Percentiles rank a stretch among this genome's conserved stretches.
Evolutionary conservation across 768 basidiomycete genomes (phyloP).

Genomic region (Pulveroboletus sp.): DNA sequence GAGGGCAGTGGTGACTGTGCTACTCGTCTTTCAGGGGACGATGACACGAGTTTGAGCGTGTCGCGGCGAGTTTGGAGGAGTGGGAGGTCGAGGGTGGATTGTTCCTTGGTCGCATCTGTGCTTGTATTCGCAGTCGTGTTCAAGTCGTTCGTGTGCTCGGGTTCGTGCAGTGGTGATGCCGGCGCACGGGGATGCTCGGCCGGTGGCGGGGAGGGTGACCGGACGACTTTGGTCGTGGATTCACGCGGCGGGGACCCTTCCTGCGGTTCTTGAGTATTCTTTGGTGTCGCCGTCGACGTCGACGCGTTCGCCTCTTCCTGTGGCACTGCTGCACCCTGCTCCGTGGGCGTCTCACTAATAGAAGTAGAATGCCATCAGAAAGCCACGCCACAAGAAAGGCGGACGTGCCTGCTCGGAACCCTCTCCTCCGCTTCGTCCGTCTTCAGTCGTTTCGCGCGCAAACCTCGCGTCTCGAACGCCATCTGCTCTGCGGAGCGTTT

Average conservation of each 20-base stretch:
- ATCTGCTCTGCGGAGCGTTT: slow-evolving; percentile 2
- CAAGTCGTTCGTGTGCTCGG: not conserved
- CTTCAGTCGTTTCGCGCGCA: slow-evolving; percentile 10
- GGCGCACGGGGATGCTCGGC: too few relatives aligned
- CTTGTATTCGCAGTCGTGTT: not conserved
- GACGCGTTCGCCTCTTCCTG: not conserved
- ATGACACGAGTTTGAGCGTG: not conserved
- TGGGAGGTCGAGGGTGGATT: not conserved
- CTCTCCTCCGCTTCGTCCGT: not conserved
- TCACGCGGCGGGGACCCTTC: not conserved
- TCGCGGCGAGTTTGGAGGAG: not conserved
- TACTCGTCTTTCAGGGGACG: not conserved
- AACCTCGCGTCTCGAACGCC: not conserved
- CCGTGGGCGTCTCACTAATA: slow-evolving; percentile 6
- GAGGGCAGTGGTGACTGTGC: not conserved
- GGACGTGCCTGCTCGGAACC: slow-evolving; percentile 4
- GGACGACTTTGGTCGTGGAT: too few relatives aligned
- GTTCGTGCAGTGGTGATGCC: too few relatives aligned
- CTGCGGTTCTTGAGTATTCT: not conserved
- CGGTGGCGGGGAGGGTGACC: too few relatives aligned
- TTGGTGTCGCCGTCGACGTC: not conserved
- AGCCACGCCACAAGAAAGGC: not conserved
- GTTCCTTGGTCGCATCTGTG: not conserved
- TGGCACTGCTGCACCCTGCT: not conserved
- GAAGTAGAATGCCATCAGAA: not conserved